Evolutionary conservation across 73 alveolate genomes (phyloP).

Genomic region (Symbiodinium pilosum): DNA sequence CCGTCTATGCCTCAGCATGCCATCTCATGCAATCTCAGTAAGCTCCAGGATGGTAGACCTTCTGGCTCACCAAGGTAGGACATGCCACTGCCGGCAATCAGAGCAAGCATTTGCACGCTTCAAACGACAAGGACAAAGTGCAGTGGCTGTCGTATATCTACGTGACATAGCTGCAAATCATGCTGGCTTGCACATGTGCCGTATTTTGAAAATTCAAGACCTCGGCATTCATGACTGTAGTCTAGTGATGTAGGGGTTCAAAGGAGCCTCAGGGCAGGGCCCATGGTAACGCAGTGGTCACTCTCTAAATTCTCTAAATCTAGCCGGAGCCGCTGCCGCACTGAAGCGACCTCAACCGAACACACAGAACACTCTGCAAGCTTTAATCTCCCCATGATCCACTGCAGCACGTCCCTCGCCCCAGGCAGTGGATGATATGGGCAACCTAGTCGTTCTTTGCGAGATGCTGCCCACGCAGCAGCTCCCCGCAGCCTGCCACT

Average conservation of each 20-base stretch:
- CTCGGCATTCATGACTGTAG: not conserved
- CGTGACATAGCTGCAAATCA: not conserved
- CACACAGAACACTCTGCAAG: too few species aligned
- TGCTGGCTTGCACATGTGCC: not conserved
- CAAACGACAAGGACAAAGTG: not conserved
- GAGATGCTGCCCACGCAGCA: slow-evolving; percentile 40
- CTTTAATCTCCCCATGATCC: too few species aligned
- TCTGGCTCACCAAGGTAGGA: not conserved
- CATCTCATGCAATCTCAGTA: too few species aligned
- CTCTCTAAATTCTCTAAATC: too few species aligned
- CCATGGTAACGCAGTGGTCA: too few species aligned
- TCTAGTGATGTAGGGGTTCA: not conserved
- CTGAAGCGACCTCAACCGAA: too few species aligned
- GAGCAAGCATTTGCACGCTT: not conserved
- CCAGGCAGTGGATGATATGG: slow-evolving; percentile 58
- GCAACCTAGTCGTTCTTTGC: slow-evolving; percentile 67
- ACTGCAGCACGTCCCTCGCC: not conserved
- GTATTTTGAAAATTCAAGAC: not conserved
- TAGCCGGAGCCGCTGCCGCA: too few species aligned
- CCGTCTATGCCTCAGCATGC: not conserved
- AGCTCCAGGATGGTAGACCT: too few species aligned
- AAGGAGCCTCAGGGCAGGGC: not conserved
- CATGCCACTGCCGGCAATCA: not conserved
- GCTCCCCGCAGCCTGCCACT: slow-evolving; percentile 25
- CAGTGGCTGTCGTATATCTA: slow-evolving; percentile 31